Evolutionary conservation across 305 asterid genomes (phyloP), one percentile per base, ranked within the genome.

Genomic region (Fraxinus platypoda): DNA sequence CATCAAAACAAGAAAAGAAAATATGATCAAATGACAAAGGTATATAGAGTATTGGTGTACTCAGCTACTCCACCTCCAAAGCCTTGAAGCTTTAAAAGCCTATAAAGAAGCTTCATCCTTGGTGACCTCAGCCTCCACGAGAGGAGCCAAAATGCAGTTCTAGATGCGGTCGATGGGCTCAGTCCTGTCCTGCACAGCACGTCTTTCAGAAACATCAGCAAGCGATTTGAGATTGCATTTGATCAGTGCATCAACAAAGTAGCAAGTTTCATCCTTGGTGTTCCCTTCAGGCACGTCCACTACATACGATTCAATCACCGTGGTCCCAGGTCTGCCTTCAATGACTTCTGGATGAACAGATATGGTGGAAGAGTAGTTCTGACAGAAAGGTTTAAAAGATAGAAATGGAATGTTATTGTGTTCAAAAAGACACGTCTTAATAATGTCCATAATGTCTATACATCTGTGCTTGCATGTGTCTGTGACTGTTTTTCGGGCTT

Each of bases 221-320:
- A 92, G 92, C 2, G 98, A 91, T 81, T 90, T 90, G 72, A 94
- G 92, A 76, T 94, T 94, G 87, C 96, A 94, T 35, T 88, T 91
- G 89, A 94, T 92, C 59, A 91, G 87, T 34, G 97, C 96, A 81
- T 92, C 96, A 43, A 94, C 89, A 75, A 94, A 94, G 87, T 88
- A 91, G 91, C 95, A 91, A 8, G 98, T 94, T 81, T 94, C 98
- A 12, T 91, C 97, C 81, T 89, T 90, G 64, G 97, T 94, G 91
- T 94, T 94, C 33, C 94, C 97, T 86, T 92, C 91, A 30, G 98
- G 96, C 82, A 91, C 96, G 78, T 94, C 97, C 82, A 92, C 97
- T 75, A 92, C 94, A 80, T 90, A 94, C 2, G 98, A 92, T 83
- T 94, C 97, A 6, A 94, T 88, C 43, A 92, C 98, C 84, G 86